These are phyloP conservation scores for Apiospora marii DNA, from an alignment of 2,329 filamentous ascomycete genomes.

Conservation along the genomic window DNA sequence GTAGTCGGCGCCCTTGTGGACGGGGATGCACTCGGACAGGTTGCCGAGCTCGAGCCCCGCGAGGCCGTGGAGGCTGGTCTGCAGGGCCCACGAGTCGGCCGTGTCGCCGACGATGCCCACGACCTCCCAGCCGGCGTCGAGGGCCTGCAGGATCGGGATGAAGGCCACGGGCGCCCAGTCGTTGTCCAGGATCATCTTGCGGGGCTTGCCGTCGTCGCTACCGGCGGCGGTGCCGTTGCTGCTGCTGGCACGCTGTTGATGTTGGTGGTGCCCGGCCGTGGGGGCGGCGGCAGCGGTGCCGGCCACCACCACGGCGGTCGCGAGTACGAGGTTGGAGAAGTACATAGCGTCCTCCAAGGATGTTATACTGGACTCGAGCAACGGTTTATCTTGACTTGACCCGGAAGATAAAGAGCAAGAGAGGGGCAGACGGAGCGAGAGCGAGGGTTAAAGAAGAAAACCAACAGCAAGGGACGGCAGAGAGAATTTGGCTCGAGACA, in stretches of 20 bases:
- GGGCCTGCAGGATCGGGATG: constrained; percentile 52
- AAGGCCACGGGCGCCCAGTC: constrained; percentile 53
- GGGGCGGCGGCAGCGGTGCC: background rate
- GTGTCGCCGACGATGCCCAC: constrained; percentile 50
- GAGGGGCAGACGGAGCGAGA: background rate
- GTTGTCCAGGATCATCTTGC: constrained; percentile 51
- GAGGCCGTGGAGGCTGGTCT: constrained; percentile 54
- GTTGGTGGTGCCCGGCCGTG: background rate
- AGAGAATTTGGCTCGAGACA: background rate
- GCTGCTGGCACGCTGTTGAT: background rate
- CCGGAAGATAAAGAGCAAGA: background rate
- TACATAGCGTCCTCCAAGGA: background rate
- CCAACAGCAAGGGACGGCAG: background rate
- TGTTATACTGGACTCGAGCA: constrained; percentile 1
- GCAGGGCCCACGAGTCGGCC: constrained; percentile 54
- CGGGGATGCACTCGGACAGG: constrained; percentile 53
- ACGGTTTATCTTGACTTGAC: constrained; percentile 14
- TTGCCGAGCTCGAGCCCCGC: constrained; percentile 55
- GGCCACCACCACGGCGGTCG: background rate
- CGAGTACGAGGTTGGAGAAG: constrained; percentile 16
- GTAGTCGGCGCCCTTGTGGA: constrained; percentile 54
- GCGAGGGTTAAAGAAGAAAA: background rate
- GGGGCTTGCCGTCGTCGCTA: constrained; percentile 25
- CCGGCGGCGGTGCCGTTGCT: background rate
- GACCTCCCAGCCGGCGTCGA: constrained; percentile 53